Evolutionary conservation across 1,139 yeast genomes (phyloP).

Genomic region (Suzukiozyma palmioleophila): DNA sequence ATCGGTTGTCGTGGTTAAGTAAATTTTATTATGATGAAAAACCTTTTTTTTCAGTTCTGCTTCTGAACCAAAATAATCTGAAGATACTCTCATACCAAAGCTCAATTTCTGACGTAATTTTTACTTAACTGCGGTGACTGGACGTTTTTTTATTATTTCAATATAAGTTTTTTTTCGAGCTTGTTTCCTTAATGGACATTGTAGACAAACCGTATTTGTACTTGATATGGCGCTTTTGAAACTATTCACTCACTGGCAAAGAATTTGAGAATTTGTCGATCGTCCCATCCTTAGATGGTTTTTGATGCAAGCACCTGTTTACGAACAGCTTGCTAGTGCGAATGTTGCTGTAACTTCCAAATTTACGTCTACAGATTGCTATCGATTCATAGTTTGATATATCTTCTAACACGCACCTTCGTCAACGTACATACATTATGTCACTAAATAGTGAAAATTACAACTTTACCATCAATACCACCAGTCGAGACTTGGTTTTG

Average conservation of each 20-base stretch:
- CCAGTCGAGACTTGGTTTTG: conserved; percentile 36
- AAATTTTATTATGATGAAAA: conserved; percentile 51
- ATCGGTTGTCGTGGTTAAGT: conserved; percentile 6
- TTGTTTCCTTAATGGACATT: neutral
- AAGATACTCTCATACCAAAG: conserved; percentile 56
- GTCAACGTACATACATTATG: conserved; percentile 1
- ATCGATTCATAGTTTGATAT: too few species aligned
- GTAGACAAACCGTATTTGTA: too few species aligned
- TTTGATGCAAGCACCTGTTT: too few species aligned
- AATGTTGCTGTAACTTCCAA: too few species aligned
- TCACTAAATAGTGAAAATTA: conserved; percentile 42
- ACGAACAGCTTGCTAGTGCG: too few species aligned
- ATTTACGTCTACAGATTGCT: too few species aligned
- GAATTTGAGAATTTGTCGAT: too few species aligned
- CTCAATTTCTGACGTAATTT: conserved; percentile 18
- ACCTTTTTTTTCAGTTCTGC: conserved; percentile 75
- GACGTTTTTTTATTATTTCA: conserved; percentile 1
- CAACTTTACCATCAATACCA: conserved; percentile 87
- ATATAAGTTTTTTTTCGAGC: conserved; percentile 1
- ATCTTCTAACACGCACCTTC: too few species aligned
- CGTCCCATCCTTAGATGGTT: too few species aligned
- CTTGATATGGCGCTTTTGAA: too few species aligned
- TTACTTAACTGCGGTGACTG: neutral
- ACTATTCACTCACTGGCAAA: too few species aligned
- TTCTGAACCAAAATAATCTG: conserved; percentile 69